Evolutionary conservation across 352 stramenopile species (phyloP).

Genomic region (Phytopythium kandeliae): DNA sequence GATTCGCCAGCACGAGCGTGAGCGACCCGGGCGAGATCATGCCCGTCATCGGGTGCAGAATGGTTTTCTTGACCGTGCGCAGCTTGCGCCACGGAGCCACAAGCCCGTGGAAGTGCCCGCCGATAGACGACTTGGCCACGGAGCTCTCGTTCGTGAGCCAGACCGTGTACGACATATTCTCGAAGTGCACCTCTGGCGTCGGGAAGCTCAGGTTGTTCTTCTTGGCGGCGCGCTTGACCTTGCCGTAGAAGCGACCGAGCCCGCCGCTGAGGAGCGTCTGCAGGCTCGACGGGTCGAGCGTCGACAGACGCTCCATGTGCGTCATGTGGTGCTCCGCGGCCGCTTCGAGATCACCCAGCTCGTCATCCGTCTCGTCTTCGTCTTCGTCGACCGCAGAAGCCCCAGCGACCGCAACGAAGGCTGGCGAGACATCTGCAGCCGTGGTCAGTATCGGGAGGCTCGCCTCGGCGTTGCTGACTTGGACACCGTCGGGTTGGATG

Average conservation of each 20-base stretch:
- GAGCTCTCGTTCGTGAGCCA: conserved; percentile 26
- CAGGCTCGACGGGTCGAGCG: conserved; percentile 40
- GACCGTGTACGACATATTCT: conserved; percentile 44
- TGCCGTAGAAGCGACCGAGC: conserved; percentile 44
- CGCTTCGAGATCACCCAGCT: neutral
- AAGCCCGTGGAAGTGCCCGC: conserved; percentile 14
- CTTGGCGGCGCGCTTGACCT: conserved; percentile 34
- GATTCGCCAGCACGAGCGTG: conserved; percentile 56
- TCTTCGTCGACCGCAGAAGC: neutral
- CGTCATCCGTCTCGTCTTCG: neutral
- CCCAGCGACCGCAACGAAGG: neutral
- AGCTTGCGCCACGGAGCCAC: conserved; percentile 36
- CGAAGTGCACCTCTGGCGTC: conserved; percentile 51
- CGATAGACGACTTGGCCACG: conserved; percentile 30
- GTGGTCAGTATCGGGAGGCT: neutral
- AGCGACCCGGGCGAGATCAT: conserved; percentile 55
- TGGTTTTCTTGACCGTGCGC: conserved; percentile 26
- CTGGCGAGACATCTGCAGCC: neutral
- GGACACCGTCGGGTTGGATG: neutral
- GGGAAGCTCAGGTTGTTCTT: conserved; percentile 50
- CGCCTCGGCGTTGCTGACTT: neutral
- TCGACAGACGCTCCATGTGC: neutral
- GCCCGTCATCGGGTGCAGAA: conserved; percentile 60
- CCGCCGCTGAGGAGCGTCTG: conserved; percentile 51
- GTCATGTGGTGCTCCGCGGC: neutral